phyloP scores from a whole-genome alignment of 1,284 basidiomycete genomes.

The Boletus albobrunnescens region DNA sequence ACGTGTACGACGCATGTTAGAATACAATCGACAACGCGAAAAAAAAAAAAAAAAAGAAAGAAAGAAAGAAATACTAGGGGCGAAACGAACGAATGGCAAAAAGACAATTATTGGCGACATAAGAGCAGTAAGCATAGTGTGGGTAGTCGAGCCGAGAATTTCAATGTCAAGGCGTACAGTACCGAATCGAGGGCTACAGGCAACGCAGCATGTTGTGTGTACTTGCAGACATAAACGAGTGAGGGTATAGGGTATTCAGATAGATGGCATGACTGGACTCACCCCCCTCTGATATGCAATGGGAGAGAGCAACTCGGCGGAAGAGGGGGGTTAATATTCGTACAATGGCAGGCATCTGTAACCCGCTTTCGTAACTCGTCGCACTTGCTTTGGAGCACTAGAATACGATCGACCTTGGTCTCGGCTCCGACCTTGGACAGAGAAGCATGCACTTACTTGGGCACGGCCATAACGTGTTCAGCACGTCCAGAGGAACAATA shows the following conservation, averaged over 20 bases:
- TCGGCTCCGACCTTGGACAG: conserved; percentile 5
- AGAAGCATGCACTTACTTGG: conserved; percentile 41
- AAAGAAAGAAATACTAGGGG: not conserved
- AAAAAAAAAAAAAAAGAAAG: not conserved
- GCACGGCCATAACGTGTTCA: conserved; percentile 70
- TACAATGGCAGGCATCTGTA: conserved; percentile 43
- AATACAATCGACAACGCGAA: conserved; percentile 14
- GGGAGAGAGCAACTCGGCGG: conserved; percentile 38
- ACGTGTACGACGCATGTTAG: conserved; percentile 13
- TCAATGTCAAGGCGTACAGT: conserved; percentile 23
- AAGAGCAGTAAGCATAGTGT: conserved; percentile 8
- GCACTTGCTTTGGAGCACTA: conserved; percentile 45
- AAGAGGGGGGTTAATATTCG: conserved; percentile 40
- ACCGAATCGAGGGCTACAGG: conserved; percentile 28
- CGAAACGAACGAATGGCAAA: conserved; percentile 11
- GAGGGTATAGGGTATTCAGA: conserved; percentile 26
- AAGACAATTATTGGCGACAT: conserved; percentile 1
- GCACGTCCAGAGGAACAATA: conserved; percentile 57
- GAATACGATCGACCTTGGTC: conserved; percentile 4
- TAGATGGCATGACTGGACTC: conserved; percentile 8
- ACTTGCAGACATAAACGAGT: conserved; percentile 27
- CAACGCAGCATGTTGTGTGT: conserved; percentile 21
- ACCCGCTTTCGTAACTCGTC: conserved; percentile 45
- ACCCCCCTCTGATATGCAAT: conserved; percentile 28
- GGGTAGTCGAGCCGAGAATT: not conserved